These are phyloP conservation scores for Stephanodiscus minutulus DNA, from an alignment of 108 stramenopile species.

Conservation along the genomic window DNA sequence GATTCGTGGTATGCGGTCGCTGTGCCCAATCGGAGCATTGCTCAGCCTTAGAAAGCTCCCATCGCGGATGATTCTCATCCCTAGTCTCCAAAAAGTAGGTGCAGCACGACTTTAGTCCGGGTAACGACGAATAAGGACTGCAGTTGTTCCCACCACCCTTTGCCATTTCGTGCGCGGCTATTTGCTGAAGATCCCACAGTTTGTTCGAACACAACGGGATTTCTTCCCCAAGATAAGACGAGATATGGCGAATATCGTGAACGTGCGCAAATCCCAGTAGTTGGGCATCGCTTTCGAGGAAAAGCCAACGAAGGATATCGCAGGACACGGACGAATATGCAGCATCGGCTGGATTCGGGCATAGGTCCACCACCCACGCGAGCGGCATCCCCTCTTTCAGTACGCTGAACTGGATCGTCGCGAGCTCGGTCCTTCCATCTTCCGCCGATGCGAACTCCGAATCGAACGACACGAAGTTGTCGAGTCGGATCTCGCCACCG, in stretches of 20 bases:
- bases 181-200: constrained; percentile 38
- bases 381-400: constrained; percentile 31
- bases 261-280: constrained; percentile 39
- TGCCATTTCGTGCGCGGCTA: constrained; percentile 32
- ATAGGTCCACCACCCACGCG: constrained; percentile 44
- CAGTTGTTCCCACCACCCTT: constrained; percentile 7
- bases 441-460: constrained; percentile 29
- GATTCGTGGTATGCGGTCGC: constrained; percentile 32
- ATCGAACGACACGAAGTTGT: constrained; percentile 37
- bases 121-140: constrained; percentile 12
- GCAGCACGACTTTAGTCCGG: constrained; percentile 43
- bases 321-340: constrained; percentile 26
- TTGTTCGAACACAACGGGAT: constrained; percentile 17
- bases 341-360: background rate
- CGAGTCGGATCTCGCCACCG: too few relatives aligned
- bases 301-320: constrained; percentile 45
- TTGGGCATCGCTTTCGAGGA: constrained; percentile 30
- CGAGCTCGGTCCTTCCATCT: constrained; percentile 27
- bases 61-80: background rate
- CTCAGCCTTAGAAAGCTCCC: constrained; percentile 47
- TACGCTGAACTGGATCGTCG: constrained; percentile 45
- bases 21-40: constrained; percentile 52
- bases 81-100: constrained; percentile 21
- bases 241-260: constrained; percentile 37
- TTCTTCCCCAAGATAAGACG: constrained; percentile 34